phyloP scores from a whole-genome alignment of 2,329 filamentous ascomycete genomes.

The Lomentospora prolificans region DNA sequence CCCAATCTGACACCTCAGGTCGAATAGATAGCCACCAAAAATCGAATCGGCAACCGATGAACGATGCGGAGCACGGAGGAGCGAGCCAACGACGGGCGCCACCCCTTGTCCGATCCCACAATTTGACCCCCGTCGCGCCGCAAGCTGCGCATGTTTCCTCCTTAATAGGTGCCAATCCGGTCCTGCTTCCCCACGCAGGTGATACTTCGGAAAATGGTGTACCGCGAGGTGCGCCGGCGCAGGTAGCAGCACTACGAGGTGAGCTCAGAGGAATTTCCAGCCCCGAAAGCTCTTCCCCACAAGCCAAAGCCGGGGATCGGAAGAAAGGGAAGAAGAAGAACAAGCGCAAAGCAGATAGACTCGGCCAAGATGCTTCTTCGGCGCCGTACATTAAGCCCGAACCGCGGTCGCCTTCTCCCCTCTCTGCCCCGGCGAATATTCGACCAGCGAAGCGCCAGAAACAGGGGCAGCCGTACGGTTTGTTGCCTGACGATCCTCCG shows the following conservation, averaged over 20 bases:
- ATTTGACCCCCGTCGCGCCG: conserved; percentile 63
- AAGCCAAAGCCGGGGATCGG: conserved; percentile 37
- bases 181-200: conserved; percentile 10
- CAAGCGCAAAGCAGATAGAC: conserved; percentile 39
- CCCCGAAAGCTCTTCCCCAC: conserved; percentile 48
- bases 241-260: conserved; percentile 47
- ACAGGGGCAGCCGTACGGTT: conserved; percentile 23
- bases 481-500: not conserved
- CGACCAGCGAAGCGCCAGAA: conserved; percentile 49
- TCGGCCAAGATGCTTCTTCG: conserved; percentile 34
- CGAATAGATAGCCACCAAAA: conserved; percentile 14
- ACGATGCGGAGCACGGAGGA: not conserved
- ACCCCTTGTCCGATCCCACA: conserved; percentile 61
- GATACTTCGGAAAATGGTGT: conserved; percentile 10
- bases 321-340: conserved; percentile 43
- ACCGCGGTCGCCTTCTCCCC: conserved; percentile 52
- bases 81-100: conserved; percentile 30
- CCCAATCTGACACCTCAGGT: conserved; percentile 30
- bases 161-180: conserved; percentile 30
- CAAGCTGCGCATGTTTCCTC: conserved; percentile 62
- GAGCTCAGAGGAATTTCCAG: conserved; percentile 40
- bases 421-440: conserved; percentile 40
- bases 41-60: not conserved
- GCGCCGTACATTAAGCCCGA: conserved; percentile 54
- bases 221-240: conserved; percentile 30